Percentiles rank a stretch among this genome's conserved stretches.
These are phyloP conservation scores for Brassica rapa DNA, from an alignment of 345 rosid species.

Conservation along the genomic window DNA sequence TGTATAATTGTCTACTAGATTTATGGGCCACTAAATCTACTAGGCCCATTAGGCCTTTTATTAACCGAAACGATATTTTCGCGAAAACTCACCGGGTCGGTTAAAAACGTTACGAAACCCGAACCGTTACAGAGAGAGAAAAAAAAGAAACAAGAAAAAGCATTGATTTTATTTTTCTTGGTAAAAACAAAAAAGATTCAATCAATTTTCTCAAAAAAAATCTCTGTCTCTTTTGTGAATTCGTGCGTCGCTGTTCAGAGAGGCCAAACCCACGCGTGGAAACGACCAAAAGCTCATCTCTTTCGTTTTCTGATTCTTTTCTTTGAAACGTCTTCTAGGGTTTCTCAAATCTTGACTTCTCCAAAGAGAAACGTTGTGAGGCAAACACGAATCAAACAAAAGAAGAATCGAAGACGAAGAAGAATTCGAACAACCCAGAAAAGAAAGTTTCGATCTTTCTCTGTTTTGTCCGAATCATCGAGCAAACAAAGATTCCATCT, in stretches of 20 bases:
- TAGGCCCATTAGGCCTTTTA: conserved; percentile 6
- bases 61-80: conserved; percentile 4
- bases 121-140: not conserved
- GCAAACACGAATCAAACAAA: conserved; percentile 5
- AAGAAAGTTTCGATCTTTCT: conserved; percentile 11
- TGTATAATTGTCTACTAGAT: too few species aligned
- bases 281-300: conserved; percentile 34
- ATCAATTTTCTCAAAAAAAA: not conserved
- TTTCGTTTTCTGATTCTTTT: not conserved
- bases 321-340: conserved; percentile 20
- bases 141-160: conserved; percentile 16
- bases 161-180: not conserved
- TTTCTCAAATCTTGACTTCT: conserved; percentile 33
- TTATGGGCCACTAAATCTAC: not conserved
- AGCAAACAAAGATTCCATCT: conserved; percentile 30
- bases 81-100: conserved; percentile 14
- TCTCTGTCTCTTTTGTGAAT: conserved; percentile 19
- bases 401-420: conserved; percentile 11
- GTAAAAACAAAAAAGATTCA: not conserved
- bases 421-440: not conserved
- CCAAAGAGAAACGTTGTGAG: conserved; percentile 12
- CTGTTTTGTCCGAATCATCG: not conserved
- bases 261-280: conserved; percentile 51
- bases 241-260: conserved; percentile 41
- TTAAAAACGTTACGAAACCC: not conserved